A percentile compares a stretch with the other conserved stretches of the same genome.
Evolutionary conservation across 1,284 basidiomycete genomes (phyloP).

Genomic region (Trichosporon sp.): DNA sequence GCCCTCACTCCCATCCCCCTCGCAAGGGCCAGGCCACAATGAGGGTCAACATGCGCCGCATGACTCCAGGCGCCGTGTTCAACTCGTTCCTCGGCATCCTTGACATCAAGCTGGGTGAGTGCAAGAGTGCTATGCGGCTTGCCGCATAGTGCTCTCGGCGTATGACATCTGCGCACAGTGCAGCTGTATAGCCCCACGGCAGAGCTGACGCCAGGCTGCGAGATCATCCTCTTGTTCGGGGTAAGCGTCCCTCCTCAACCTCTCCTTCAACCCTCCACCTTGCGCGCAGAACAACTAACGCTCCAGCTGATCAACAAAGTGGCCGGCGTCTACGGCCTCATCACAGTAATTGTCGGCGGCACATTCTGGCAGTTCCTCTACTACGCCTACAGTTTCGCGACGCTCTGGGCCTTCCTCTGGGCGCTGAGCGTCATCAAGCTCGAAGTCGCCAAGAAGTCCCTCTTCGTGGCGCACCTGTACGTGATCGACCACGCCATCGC

Average conservation of each 20-base stretch:
- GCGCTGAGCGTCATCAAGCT: slow-evolving; percentile 77
- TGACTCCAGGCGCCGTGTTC: slow-evolving; percentile 51
- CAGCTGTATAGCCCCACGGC: no score
- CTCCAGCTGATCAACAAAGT: slow-evolving; percentile 90
- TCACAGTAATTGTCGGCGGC: slow-evolving; percentile 82
- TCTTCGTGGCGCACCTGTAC: slow-evolving; percentile 89
- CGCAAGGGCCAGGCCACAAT: slow-evolving; percentile 13
- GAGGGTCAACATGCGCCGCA: slow-evolving; percentile 30
- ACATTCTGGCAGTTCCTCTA: slow-evolving; percentile 83
- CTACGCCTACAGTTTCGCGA: slow-evolving; percentile 86
- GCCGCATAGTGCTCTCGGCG: no score
- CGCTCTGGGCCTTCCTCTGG: slow-evolving; percentile 77
- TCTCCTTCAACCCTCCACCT: no score
- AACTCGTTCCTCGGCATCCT: slow-evolving; percentile 73
- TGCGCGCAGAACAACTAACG: not conserved
- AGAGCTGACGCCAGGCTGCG: slow-evolving; percentile 52
- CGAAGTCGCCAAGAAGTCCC: slow-evolving; percentile 73
- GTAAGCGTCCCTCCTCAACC: slow-evolving; percentile 59
- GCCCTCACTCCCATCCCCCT: not conserved
- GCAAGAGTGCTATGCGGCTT: not conserved
- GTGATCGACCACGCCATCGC: slow-evolving; percentile 86
- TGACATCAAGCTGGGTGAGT: slow-evolving; percentile 75
- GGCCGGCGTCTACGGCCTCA: slow-evolving; percentile 91
- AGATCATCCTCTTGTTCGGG: slow-evolving; percentile 75
- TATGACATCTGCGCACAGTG: no score